Conservation (phyloP, 352 stramenopile species). For the Globisporangium paroecandrum region DNA sequence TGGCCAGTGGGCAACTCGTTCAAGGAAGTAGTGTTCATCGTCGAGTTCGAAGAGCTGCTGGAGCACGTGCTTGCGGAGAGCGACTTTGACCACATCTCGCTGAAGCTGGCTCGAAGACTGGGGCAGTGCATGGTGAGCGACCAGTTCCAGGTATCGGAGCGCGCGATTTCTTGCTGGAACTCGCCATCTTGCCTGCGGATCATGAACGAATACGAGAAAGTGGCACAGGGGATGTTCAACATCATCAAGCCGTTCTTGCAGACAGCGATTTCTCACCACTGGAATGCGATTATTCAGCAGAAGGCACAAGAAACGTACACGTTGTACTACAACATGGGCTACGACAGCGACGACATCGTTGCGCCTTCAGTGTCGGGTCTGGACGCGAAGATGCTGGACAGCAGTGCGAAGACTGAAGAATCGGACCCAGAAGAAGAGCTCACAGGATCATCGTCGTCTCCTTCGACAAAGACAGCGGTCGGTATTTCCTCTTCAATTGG, state of each 20-base stretch:
- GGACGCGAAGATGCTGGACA: constrained; percentile 45
- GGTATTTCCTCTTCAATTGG: constrained; percentile 6
- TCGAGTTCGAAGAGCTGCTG: constrained; percentile 87
- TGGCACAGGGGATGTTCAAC: constrained; percentile 82
- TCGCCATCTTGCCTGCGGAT: constrained; percentile 77
- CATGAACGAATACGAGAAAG: constrained; percentile 89
- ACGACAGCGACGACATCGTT: constrained; percentile 68
- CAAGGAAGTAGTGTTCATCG: constrained; percentile 88
- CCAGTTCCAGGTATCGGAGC: constrained; percentile 84
- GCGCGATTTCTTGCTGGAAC: constrained; percentile 80
- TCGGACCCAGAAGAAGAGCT: constrained; percentile 47
- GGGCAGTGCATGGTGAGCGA: constrained; percentile 78
- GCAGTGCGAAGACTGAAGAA: constrained; percentile 54
- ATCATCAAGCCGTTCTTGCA: constrained; percentile 74
- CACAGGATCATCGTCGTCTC: not conserved
- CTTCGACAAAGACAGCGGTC: not conserved
- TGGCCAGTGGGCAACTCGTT: constrained; percentile 86
- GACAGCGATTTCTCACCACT: constrained; percentile 52
- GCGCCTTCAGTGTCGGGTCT: constrained; percentile 11
- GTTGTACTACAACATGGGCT: constrained; percentile 89
- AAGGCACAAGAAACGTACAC: constrained; percentile 85
- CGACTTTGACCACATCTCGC: constrained; percentile 69
- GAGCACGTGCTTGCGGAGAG: constrained; percentile 80
- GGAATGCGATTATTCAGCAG: constrained; percentile 84
- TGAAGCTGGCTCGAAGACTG: constrained; percentile 54